Conservation (phyloP, 176 grass and related monocot species). For the Ensete ventricosum region DNA sequence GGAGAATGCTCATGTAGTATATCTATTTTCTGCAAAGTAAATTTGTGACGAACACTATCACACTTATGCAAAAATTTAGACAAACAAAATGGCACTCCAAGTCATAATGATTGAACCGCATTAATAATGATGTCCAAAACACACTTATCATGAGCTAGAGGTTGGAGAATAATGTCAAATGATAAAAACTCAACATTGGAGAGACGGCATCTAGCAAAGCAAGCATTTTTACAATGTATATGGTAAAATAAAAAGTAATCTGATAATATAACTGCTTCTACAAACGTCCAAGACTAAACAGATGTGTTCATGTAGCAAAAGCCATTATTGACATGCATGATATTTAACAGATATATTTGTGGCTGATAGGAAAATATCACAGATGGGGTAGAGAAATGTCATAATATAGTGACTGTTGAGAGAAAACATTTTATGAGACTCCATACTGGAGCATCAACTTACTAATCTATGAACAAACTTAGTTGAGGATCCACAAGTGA, state of each 20-base stretch:
- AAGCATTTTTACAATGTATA: background rate
- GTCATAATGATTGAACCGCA: background rate
- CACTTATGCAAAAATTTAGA: background rate
- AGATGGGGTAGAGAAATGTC: no score
- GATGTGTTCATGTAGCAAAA: no score
- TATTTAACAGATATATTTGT: background rate
- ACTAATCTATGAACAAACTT: no score
- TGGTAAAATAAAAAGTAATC: background rate
- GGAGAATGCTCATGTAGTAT: constrained; percentile 45
- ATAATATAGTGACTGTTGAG: no score
- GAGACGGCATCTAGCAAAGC: background rate
- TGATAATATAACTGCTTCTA: no score
- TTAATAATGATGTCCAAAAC: background rate
- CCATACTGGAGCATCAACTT: no score
- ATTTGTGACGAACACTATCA: background rate
- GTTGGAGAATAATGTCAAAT: no score
- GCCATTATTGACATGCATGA: background rate
- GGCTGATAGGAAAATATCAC: background rate
- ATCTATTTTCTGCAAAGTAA: constrained; percentile 56
- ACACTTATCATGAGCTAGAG: no score
- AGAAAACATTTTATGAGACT: no score
- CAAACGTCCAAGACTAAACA: no score
- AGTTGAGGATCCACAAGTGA: no score
- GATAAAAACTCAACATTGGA: background rate
- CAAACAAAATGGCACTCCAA: background rate